These are phyloP conservation scores for Acer yangbiense DNA, from an alignment of 345 rosid species.

Conservation along the genomic window DNA sequence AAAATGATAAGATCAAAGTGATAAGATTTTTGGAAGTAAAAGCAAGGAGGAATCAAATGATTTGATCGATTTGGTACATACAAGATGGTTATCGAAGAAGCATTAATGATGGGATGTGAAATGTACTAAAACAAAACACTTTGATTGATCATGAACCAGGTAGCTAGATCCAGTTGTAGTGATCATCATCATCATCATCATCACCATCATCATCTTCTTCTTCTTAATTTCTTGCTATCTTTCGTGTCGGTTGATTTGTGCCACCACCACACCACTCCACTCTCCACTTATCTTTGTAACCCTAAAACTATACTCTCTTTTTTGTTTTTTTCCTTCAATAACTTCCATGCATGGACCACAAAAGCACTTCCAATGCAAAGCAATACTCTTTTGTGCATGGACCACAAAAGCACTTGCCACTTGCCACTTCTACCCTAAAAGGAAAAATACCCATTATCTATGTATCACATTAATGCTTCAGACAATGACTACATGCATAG, in stretches of 20 bases:
- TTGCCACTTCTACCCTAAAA: neutral
- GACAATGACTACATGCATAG: conserved; percentile 10
- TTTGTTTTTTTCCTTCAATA: neutral
- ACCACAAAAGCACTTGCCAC: conserved; percentile 50
- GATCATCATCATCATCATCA: no score
- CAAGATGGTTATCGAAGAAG: no score
- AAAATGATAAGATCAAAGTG: conserved; percentile 25
- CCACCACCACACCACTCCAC: no score
- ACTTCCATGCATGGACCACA: conserved; percentile 47
- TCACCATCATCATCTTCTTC: no score
- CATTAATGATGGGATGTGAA: neutral
- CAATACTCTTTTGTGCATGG: conserved; percentile 29
- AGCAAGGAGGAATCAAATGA: neutral
- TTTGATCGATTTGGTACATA: neutral
- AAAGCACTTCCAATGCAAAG: conserved; percentile 30
- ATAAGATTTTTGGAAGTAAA: conserved; percentile 13
- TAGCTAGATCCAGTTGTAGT: no score
- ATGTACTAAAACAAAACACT: no score
- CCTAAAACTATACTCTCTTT: conserved; percentile 33
- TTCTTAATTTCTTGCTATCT: no score
- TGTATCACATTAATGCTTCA: conserved; percentile 6
- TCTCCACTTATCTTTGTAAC: neutral
- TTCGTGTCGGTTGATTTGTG: no score
- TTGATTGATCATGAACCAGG: no score
- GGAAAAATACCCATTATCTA: conserved; percentile 9